A percentile compares a stretch with the other conserved stretches of the same genome.
phyloP scores from a whole-genome alignment of 106 monocot species.

The Alisma plantagoaquatica region DNA sequence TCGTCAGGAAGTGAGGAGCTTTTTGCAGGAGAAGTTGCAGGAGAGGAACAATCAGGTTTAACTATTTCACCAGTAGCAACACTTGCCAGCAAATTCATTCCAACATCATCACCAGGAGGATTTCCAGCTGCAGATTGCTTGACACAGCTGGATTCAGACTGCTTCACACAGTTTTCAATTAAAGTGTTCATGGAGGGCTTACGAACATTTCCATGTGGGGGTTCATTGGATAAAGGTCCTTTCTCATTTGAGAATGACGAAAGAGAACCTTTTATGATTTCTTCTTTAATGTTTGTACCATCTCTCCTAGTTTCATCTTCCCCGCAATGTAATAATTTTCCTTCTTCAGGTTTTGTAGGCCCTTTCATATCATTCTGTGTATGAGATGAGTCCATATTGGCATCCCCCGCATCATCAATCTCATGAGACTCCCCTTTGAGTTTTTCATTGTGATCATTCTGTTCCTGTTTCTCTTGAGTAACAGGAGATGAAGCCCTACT shows the following conservation, averaged over 20 bases:
- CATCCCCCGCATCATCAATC: conserved; percentile 12
- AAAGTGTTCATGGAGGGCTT: conserved; percentile 48
- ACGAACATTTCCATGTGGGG: conserved; percentile 13
- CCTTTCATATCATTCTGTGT: conserved; percentile 36
- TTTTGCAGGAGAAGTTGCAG: conserved; percentile 28
- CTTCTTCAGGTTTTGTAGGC: conserved; percentile 25
- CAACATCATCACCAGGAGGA: conserved; percentile 56
- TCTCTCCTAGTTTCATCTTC: conserved; percentile 13
- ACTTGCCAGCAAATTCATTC: conserved; percentile 85
- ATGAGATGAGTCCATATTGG: conserved; percentile 21
- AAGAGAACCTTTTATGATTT: conserved; percentile 5
- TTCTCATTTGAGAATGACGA: conserved; percentile 33
- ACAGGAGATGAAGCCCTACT: conserved; percentile 60
- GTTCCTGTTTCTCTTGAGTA: conserved; percentile 36
- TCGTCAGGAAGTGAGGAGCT: conserved; percentile 20
- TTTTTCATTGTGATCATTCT: conserved; percentile 34
- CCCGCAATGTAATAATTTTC: conserved; percentile 17
- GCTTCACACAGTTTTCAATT: conserved; percentile 65
- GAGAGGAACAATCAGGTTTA: conserved; percentile 41
- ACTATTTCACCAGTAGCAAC: conserved; percentile 84
- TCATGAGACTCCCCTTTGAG: conserved; percentile 17
- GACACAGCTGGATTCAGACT: conserved; percentile 36
- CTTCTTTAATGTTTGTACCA: conserved; percentile 23
- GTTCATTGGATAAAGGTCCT: conserved; percentile 17
- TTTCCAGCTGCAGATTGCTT: conserved; percentile 26